phyloP scores from a whole-genome alignment of 768 basidiomycete species.

The Termitomyces sp. region DNA sequence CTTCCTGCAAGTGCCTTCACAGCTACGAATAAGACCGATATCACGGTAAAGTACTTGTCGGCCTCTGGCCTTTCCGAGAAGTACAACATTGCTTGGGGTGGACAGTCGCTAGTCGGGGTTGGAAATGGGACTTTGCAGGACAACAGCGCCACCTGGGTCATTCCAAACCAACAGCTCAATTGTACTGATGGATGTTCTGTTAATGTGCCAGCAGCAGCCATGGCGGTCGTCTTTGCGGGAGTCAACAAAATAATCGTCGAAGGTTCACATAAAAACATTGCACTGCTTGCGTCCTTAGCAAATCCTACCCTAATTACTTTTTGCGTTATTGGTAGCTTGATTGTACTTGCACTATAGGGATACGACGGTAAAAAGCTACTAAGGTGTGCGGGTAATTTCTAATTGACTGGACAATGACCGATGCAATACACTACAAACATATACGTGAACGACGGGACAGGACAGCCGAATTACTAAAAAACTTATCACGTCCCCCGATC shows the following conservation, averaged over 20 bases:
- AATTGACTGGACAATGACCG: neutral
- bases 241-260: neutral
- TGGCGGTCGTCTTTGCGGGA: conserved; percentile 39
- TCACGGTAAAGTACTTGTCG: conserved; percentile 43
- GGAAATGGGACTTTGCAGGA: conserved; percentile 33
- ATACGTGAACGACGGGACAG: neutral
- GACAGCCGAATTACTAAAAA: neutral
- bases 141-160: conserved; percentile 27
- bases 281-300: neutral
- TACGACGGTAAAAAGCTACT: neutral
- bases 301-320: neutral
- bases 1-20: conserved; percentile 29
- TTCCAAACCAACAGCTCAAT: conserved; percentile 29
- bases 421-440: neutral
- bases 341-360: neutral
- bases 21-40: conserved; percentile 14
- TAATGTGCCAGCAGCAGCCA: conserved; percentile 42
- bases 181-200: conserved; percentile 43
- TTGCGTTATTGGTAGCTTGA: neutral
- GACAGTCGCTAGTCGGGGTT: conserved; percentile 39
- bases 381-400: neutral
- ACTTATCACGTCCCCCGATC: neutral
- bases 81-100: conserved; percentile 57
- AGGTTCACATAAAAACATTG: neutral
- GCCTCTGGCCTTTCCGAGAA: conserved; percentile 44